These are phyloP conservation scores for Debaryomyces sp. DNA, from an alignment of 1,139 yeast species.

Conservation along the genomic window DNA sequence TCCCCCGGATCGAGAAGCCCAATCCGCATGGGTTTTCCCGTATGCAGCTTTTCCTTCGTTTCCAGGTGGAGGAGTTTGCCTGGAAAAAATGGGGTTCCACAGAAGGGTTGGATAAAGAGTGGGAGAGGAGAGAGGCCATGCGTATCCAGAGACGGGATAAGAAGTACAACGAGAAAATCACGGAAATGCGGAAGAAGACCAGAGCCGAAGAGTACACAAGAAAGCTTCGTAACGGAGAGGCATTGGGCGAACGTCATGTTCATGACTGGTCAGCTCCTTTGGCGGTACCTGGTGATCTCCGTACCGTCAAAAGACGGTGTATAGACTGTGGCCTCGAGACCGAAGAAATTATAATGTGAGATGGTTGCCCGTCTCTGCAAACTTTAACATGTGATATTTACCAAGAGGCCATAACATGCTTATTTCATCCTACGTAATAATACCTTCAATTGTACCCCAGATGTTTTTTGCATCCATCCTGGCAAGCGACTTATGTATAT, in stretches of 20 bases:
- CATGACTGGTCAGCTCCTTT: slow-evolving; percentile 80
- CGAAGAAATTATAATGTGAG: slow-evolving; percentile 53
- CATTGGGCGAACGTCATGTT: slow-evolving; percentile 56
- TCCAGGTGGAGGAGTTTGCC: slow-evolving; percentile 90
- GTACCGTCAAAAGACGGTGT: slow-evolving; percentile 63
- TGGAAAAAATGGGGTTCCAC: slow-evolving; percentile 94
- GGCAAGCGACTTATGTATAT: background rate
- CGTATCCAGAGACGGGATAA: slow-evolving; percentile 76
- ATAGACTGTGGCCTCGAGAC: slow-evolving; percentile 83
- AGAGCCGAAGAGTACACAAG: slow-evolving; percentile 90
- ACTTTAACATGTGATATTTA: background rate
- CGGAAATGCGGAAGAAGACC: slow-evolving; percentile 87
- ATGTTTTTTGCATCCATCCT: background rate
- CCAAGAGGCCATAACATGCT: too few species aligned
- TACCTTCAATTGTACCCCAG: too few species aligned
- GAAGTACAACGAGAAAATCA: slow-evolving; percentile 71
- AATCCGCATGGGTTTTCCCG: slow-evolving; percentile 94
- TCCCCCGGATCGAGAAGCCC: slow-evolving; percentile 84
- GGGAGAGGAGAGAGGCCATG: slow-evolving; percentile 78
- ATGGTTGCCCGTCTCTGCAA: background rate
- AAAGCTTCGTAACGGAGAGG: slow-evolving; percentile 59
- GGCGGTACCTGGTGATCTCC: slow-evolving; percentile 33
- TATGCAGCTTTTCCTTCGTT: slow-evolving; percentile 89
- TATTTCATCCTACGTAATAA: too few species aligned
- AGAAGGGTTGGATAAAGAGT: slow-evolving; percentile 88